A percentile compares a stretch with the other conserved stretches of the same genome.
Evolutionary conservation across 2,329 filamentous ascomycete genomes (phyloP).

Genomic region (Verticillium isaacii): DNA sequence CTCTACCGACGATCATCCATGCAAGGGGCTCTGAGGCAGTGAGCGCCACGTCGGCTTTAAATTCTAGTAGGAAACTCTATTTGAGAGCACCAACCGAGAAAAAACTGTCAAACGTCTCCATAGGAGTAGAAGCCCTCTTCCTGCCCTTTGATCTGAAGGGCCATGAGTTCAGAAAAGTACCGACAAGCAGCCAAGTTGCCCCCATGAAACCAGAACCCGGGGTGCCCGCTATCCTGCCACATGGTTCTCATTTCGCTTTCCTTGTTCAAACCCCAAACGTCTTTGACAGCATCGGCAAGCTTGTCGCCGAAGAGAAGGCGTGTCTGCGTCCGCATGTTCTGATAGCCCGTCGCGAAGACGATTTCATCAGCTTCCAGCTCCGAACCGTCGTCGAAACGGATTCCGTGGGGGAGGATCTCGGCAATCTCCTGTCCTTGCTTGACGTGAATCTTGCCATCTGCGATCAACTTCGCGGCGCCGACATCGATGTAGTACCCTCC

Average conservation of each 20-base stretch:
- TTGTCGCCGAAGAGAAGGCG: slow-evolving; percentile 43
- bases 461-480: slow-evolving; percentile 21
- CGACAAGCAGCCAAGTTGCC: slow-evolving; percentile 27
- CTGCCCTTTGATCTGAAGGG: slow-evolving; percentile 18
- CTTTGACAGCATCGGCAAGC: slow-evolving; percentile 39
- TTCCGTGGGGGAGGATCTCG: slow-evolving; percentile 39
- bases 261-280: slow-evolving; percentile 43
- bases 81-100: too few species aligned
- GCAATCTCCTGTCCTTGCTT: slow-evolving; percentile 50
- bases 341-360: slow-evolving; percentile 42
- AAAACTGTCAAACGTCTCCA: background rate
- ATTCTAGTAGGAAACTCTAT: too few species aligned
- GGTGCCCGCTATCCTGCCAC: slow-evolving; percentile 26
- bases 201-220: slow-evolving; percentile 30
- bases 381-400: slow-evolving; percentile 35
- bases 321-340: slow-evolving; percentile 47
- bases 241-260: slow-evolving; percentile 38
- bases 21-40: too few species aligned
- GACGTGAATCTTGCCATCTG: slow-evolving; percentile 24
- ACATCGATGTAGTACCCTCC: slow-evolving; percentile 23
- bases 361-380: slow-evolving; percentile 32
- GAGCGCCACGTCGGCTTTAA: too few species aligned
- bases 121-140: slow-evolving; percentile 9
- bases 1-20: too few species aligned
- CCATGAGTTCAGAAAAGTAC: slow-evolving; percentile 27